Percentiles rank a stretch among this genome's conserved stretches.
Evolutionary conservation across 768 basidiomycete species (phyloP).

Genomic region (Lepiota brunneoincarnata): DNA sequence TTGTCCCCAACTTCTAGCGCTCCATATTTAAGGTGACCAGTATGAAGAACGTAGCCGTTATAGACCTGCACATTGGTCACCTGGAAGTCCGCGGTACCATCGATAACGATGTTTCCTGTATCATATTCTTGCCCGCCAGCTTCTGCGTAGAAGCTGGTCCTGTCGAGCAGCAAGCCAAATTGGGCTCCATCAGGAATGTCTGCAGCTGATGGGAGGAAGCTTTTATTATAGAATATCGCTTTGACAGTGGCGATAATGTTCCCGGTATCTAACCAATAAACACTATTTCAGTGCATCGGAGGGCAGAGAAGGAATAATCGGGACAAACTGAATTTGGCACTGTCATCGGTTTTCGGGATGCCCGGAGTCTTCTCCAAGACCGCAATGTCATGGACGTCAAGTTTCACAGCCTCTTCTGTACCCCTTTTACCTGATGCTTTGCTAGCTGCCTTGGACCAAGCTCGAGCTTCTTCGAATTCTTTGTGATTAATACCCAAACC

Average conservation of each 20-base stretch:
- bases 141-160: conserved; percentile 96
- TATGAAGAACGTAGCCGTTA: conserved; percentile 95
- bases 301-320: not conserved
- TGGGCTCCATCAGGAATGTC: conserved; percentile 59
- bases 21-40: conserved; percentile 89
- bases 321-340: conserved; percentile 76
- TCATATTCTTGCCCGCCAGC: conserved; percentile 97
- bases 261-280: conserved; percentile 54
- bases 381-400: conserved; percentile 95
- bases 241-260: conserved; percentile 75
- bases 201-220: conserved; percentile 67
- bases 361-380: conserved; percentile 71
- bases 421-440: conserved; percentile 79
- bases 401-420: conserved; percentile 67
- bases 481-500: conserved; percentile 79
- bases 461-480: conserved; percentile 88
- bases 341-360: conserved; percentile 92
- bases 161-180: conserved; percentile 88
- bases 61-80: conserved; percentile 92
- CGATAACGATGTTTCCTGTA: conserved; percentile 92
- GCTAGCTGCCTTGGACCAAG: conserved; percentile 86
- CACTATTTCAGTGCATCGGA: not conserved
- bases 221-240: conserved; percentile 80
- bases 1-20: conserved; percentile 72
- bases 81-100: conserved; percentile 88